These are phyloP conservation scores for Naganishia vaughanmartiniae DNA, from an alignment of 768 basidiomycete genomes.

Conservation along the genomic window DNA sequence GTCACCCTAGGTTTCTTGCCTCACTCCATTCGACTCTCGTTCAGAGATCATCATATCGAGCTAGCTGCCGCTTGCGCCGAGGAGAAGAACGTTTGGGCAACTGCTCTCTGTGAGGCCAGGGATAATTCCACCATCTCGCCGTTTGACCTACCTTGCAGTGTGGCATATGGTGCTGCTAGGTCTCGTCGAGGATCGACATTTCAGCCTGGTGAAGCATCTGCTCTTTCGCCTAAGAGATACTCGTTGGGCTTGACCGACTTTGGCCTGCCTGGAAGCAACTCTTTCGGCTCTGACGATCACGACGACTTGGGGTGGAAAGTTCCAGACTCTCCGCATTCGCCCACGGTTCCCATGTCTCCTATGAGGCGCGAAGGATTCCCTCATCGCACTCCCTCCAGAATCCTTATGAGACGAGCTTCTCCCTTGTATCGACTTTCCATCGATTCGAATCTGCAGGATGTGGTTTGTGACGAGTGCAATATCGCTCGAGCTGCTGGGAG, in stretches of 20 bases:
- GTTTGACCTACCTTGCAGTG: constrained; percentile 48
- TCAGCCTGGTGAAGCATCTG: constrained; percentile 27
- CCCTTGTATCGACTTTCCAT: constrained; percentile 41
- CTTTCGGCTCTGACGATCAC: background rate
- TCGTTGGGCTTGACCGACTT: constrained; percentile 31
- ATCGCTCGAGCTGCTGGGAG: constrained; percentile 20
- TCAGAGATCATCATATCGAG: constrained; percentile 73
- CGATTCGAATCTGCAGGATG: constrained; percentile 25
- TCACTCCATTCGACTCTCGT: constrained; percentile 72
- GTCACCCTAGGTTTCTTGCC: constrained; percentile 67
- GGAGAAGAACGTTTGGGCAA: constrained; percentile 87
- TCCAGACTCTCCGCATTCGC: constrained; percentile 6
- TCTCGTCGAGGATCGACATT: constrained; percentile 9
- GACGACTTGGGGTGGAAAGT: background rate
- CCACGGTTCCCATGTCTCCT: constrained; percentile 31
- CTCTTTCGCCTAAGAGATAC: constrained; percentile 39
- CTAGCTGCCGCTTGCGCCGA: constrained; percentile 75
- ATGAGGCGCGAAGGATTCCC: constrained; percentile 33
- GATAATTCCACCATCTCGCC: constrained; percentile 62
- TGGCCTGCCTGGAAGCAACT: background rate
- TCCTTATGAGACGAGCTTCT: constrained; percentile 42
- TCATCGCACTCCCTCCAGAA: constrained; percentile 34
- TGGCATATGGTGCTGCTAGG: constrained; percentile 23
- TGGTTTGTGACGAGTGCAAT: constrained; percentile 25
- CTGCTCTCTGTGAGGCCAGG: constrained; percentile 57